Base-by-base conservation (phyloP, 2,329 filamentous ascomycete genomes). In the Onygenales sp. region DNA sequence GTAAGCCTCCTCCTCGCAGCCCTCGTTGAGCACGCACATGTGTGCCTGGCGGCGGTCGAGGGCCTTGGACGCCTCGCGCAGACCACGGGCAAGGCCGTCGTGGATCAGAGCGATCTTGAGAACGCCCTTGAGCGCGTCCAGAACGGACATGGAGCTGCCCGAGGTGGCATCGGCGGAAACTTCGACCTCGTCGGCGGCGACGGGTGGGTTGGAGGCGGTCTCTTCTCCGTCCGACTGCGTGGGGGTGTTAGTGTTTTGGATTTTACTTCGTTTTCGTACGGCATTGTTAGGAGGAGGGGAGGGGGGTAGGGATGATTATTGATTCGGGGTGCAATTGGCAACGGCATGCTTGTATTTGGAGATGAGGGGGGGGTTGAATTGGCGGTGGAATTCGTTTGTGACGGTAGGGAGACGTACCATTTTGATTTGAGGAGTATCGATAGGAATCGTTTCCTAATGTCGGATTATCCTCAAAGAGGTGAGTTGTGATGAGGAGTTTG, bases 21-120 rank as follows among this genome's bases (percentile, higher is more conserved):
- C 86, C 85, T 98, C 93, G 85, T 98, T 98, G 69, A 98, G 86
- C 66, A 98, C 93, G 77, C 93, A 98, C 91, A 98, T 97, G 82
- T 98, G 93, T 58, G 93, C 93, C 81, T 98, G 89, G 72, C 93
- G 90, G 72, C 93, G 86, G 79, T 98, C 93, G 71, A 98, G 89
- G 62, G 93, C 92, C 84, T 98, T 98, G 81, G 87, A 90, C 63
- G 93, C 93, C 81, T 98, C 93, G 68, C 93, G 91, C 70, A 98
- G 89, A 79, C 93, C 93, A 69, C 93, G 91, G 73, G 93, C 93
- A 68, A 98, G 91, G 75, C 93, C 93, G 75, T 98, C 93, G 86
- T 98, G 92, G 86, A 97, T 96, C 69, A 98, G 88, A 62, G 93
- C 87, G 74, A 97, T 88, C 83, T 95, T 95, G 73, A 98, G 84